Evolutionary conservation across 345 rosid species (phyloP).

Genomic region (Eutrema heterophyllum): DNA sequence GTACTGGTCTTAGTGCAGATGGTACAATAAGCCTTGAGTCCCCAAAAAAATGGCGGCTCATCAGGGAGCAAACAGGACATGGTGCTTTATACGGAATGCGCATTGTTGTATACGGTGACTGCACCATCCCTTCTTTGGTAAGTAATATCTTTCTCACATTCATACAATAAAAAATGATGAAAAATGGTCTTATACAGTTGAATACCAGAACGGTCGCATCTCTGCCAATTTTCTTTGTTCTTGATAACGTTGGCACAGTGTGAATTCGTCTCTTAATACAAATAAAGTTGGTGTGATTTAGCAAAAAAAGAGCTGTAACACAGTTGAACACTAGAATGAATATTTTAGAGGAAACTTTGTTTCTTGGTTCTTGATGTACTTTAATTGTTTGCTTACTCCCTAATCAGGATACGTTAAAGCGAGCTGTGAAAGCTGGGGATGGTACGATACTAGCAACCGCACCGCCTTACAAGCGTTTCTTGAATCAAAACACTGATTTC

Average conservation of each 20-base stretch:
- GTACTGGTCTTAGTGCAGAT: slow-evolving; percentile 66
- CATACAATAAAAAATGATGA: background rate
- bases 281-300: background rate
- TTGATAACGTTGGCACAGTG: background rate
- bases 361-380: background rate
- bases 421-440: slow-evolving; percentile 89
- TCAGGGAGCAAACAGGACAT: slow-evolving; percentile 79
- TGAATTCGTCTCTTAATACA: background rate
- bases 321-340: background rate
- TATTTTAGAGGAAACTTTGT: background rate
- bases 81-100: slow-evolving; percentile 85
- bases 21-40: slow-evolving; percentile 77
- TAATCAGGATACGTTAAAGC: slow-evolving; percentile 86
- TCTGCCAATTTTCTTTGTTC: background rate
- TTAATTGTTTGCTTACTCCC: background rate
- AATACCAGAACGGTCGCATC: background rate
- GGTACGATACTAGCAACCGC: slow-evolving; percentile 90
- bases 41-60: slow-evolving; percentile 86
- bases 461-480: slow-evolving; percentile 87
- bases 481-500: slow-evolving; percentile 64
- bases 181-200: background rate
- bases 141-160: slow-evolving; percentile 15
- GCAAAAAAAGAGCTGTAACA: background rate
- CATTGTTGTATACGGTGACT: slow-evolving; percentile 79
- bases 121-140: slow-evolving; percentile 90